Base-by-base conservation (phyloP, 2,329 filamentous ascomycete species). In the Scopulariopsis brevicaulis region DNA sequence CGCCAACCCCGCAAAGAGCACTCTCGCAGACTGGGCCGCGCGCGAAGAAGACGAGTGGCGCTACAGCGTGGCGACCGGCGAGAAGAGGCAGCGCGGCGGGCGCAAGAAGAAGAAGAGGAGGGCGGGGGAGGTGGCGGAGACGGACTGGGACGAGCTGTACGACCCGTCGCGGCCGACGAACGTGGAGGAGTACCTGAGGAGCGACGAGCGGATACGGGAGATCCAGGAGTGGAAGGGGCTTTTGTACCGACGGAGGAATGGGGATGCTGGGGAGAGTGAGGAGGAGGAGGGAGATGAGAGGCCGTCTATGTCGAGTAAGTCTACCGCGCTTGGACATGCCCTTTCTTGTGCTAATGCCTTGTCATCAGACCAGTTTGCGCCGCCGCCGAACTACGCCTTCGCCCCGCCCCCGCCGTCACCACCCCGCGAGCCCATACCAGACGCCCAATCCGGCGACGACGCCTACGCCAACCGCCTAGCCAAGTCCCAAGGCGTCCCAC, bases 101-200 rank as follows among this genome's bases (percentile, higher is more conserved):
- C 84, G 89, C 60, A 90, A 88, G 71, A 86, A 85, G 68, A 85
- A 87, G 71, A 89, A 89, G 77, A 86, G 85, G 70, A 81, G 46
- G 46, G n/a, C n/a, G 62, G 76, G 82, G 6, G 75, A 77, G 53
- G 70, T 79, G 34, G 73, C 79, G 56, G 80, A 83, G 68, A 84
- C 81, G n/a, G 86, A 96, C 67, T 96, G 91, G 91, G 88, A 96
- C 68, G 90, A 95, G 68, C 82, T 94, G 25, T 96, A 96, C 69
- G 92, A 96, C 66, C 89, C 90, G 1, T 77, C 86, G 12, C 77
- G 88, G 46, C 91, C 92, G 10, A 95, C 89, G 48, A 91, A 85
- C 63, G 88, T 93, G 55, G 87, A 92, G 58, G 88, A 93, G 66
- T 96, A 94, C 68, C 81, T 89, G 60, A 79, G 85, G 60, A 94